Base-by-base conservation (phyloP, 192 early-diverging fungal genomes). In the Entomortierella chlamydospora region DNA sequence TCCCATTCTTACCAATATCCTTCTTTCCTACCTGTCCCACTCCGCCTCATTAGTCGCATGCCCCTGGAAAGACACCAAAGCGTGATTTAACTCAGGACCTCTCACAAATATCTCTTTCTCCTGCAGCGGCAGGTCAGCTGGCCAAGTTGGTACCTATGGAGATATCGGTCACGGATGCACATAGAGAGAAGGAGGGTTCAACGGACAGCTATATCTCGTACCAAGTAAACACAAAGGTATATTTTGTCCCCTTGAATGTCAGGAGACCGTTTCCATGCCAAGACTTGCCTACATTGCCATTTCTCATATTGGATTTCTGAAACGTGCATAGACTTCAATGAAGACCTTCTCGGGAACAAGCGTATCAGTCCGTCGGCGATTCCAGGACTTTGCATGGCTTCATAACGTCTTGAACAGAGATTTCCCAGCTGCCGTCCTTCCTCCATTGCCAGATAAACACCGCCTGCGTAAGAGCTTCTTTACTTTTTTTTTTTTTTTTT, bases 301-400 rank as follows among this genome's bases (percentile, higher is more conserved):
- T 61, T 68, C 70, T 54, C 6, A 54, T 31, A 61, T 45, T 33
- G 2, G 0, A 41, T 37, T 62, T 37, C 18, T 6, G 30, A 4
- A 5, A 5, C 57, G 58, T 28, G 26, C 25, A 37, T 54, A 95
- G 94, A 93, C 93, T 4, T 68, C 76, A 1, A 57, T 93, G 15
- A 83, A 87, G 20, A 79, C 83, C 5, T 94, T 90, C 65, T 55
- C 69, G 6, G 68, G 67, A 22, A 64, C 86, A 4, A 84, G 87
- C 49, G 85, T 90, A 28, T 86, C 90, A 31, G 89, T 98, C 8
- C 88, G 96, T 51, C 89, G 97, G 59, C 88, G 98, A 71, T 99
- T 94, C 83, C 95, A 95, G 73, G 97, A 99, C 77, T 99, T 99
- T 90, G 90, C 90, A 11, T 95, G 91, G 92, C 88, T 99, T 49